Evolutionary conservation across 106 monocot genomes (phyloP), one percentile per base, ranked within the genome.

Genomic region (Apostasia ramifera): DNA sequence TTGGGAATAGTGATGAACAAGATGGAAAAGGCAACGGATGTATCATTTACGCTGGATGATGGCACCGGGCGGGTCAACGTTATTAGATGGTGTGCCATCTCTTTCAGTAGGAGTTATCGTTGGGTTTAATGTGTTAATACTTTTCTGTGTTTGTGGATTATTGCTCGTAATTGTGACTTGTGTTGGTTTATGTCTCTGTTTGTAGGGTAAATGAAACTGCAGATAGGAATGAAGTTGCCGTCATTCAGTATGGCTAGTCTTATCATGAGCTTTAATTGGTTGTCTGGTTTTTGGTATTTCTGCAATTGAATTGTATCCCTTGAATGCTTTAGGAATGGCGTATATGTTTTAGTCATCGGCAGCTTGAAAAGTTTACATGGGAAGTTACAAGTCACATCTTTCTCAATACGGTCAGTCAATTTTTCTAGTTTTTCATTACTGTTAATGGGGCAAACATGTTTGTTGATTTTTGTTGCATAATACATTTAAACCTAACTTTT

Each of bases 31-130:
- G 74, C 89, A 9, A 92, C 97, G 4, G 92, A 92, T 76, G 86
- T 92, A 38, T 73, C 87, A 1, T 97, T 97, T 59, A 71, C 77
- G 2, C 82, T 97, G 26, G 97, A 97, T 72, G 97, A 97, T 66
- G 84, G 97, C 52, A 97, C 89, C 3, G 92, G 97, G 10, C 75
- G 85, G 59, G 76, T 97, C 39, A 89, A 85, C 61, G 70, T 97
- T 53, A 82, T 81, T 54, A 82, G 89, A 81, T 97, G 97, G 92
- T 97, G 59, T n/a, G 76, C 8, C 67, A 3, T 50, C 61, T 39
- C 48, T 43, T 42, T 44, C 43, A 56, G 13, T 11, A 3, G 1
- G 11, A n/a, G 3, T 57, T 1, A 2, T 5, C 8, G 3, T 59
- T 42, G 14, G 11, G 10, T 59, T n/a, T 38, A 56, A 43, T 70